Evolutionary conservation across 140 eudicot genomes (phyloP).

Genomic region (Ambrosia hybrid): DNA sequence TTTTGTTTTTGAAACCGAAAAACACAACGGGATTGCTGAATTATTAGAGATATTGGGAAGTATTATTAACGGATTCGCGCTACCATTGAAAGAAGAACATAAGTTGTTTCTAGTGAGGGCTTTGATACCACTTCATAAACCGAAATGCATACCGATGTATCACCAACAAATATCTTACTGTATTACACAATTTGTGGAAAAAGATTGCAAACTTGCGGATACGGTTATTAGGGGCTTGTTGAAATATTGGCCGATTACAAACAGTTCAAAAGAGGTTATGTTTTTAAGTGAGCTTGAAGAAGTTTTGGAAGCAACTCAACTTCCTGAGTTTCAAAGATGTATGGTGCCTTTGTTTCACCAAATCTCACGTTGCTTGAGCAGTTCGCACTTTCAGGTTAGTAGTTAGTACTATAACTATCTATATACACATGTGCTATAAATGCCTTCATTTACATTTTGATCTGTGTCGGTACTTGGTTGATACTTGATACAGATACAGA

Average conservation of each 20-base stretch:
- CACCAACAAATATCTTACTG: conserved; percentile 80
- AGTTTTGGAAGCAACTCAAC: conserved; percentile 78
- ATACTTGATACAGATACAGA: no score
- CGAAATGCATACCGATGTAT: conserved; percentile 65
- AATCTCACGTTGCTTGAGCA: conserved; percentile 64
- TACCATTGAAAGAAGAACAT: conserved; percentile 79
- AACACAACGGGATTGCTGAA: conserved; percentile 78
- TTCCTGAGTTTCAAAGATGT: conserved; percentile 73
- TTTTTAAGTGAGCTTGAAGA: conserved; percentile 78
- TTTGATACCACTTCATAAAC: conserved; percentile 70
- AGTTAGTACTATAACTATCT: neutral
- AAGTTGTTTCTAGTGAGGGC: conserved; percentile 70
- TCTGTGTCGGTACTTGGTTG: neutral
- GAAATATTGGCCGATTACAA: conserved; percentile 79
- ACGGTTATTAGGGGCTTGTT: conserved; percentile 74
- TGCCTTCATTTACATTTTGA: neutral
- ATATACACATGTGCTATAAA: neutral
- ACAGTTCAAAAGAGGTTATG: conserved; percentile 79
- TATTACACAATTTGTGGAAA: conserved; percentile 73
- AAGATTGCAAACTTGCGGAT: conserved; percentile 75
- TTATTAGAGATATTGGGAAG: conserved; percentile 70
- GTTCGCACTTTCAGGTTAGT: conserved; percentile 82
- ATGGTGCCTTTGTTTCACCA: conserved; percentile 75
- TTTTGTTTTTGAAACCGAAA: conserved; percentile 77
- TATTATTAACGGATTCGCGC: conserved; percentile 69